Conservation (phyloP, 2,329 filamentous ascomycete genomes). For the Parastagonospora avenae region DNA sequence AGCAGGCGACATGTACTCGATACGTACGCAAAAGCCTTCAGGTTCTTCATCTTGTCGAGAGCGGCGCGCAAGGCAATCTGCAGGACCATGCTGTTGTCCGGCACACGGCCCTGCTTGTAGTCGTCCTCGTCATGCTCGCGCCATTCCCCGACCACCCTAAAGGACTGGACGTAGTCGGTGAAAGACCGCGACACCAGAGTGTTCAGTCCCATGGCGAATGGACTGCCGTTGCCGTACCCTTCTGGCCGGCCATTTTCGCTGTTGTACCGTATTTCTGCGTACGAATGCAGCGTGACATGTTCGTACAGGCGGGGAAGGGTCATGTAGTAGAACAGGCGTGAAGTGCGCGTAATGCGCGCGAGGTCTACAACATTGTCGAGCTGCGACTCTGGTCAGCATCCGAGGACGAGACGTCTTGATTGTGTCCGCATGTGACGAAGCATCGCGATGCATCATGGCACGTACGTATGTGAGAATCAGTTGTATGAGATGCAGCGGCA, state of each 20-base stretch:
- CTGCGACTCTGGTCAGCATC: conserved; percentile 42
- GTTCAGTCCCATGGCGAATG: conserved; percentile 67
- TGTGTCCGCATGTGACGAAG: not conserved
- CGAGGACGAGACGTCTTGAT: conserved; percentile 15
- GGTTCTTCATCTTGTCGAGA: conserved; percentile 62
- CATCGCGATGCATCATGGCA: conserved; percentile 5
- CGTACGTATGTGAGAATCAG: conserved; percentile 61
- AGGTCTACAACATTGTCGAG: conserved; percentile 64
- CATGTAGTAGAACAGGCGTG: conserved; percentile 68
- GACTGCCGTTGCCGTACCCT: conserved; percentile 66
- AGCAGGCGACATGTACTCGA: not conserved
- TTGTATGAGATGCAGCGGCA: conserved; percentile 65
- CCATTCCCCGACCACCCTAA: conserved; percentile 62
- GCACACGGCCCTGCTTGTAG: conserved; percentile 63
- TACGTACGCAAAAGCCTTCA: conserved; percentile 58
- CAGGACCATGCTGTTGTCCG: conserved; percentile 68
- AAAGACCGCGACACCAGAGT: conserved; percentile 63
- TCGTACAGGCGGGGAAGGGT: conserved; percentile 65
- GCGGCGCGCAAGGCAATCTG: conserved; percentile 65
- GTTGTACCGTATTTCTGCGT: conserved; percentile 63
- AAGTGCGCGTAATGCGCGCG: conserved; percentile 64
- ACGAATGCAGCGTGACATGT: conserved; percentile 61
- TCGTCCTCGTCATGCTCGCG: conserved; percentile 63
- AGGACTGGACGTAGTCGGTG: conserved; percentile 57
- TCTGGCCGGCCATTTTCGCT: conserved; percentile 59